These are phyloP conservation scores for Aspergillus egyptiacus DNA, from an alignment of 495 filamentous ascomycete genomes.

Conservation along the genomic window DNA sequence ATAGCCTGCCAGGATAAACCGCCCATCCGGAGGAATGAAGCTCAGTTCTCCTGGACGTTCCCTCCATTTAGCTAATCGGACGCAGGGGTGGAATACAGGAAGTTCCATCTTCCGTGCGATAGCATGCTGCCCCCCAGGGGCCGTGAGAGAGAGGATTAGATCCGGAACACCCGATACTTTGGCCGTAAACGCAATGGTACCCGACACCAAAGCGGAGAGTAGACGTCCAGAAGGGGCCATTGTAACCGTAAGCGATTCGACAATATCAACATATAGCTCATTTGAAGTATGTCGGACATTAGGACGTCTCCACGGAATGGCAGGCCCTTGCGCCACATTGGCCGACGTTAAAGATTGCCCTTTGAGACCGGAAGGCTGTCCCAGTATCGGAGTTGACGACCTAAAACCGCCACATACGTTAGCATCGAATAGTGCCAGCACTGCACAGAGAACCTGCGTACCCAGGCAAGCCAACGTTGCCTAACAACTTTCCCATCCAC, in stretches of 20 bases:
- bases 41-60: constrained; percentile 84
- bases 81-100: constrained; percentile 97
- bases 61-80: constrained; percentile 77
- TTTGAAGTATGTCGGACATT: constrained; percentile 96
- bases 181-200: constrained; percentile 89
- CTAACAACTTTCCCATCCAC: constrained; percentile 84
- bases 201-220: constrained; percentile 79
- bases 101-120: constrained; percentile 69
- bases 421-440: neutral
- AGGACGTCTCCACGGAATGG: constrained; percentile 81
- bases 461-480: constrained; percentile 76
- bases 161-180: constrained; percentile 95
- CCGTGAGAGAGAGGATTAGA: constrained; percentile 69
- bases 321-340: constrained; percentile 40
- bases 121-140: constrained; percentile 67
- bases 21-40: constrained; percentile 91
- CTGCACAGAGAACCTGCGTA: constrained; percentile 28
- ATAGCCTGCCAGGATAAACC: constrained; percentile 92
- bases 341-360: constrained; percentile 42
- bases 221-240: constrained; percentile 85
- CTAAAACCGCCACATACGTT: constrained; percentile 10
- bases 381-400: constrained; percentile 40
- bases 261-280: constrained; percentile 93
- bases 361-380: constrained; percentile 34
- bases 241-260: constrained; percentile 82